Percentiles rank a stretch among this genome's conserved stretches.
These are phyloP conservation scores for Vicia faba DNA, from an alignment of 306 rosid species.

Conservation along the genomic window DNA sequence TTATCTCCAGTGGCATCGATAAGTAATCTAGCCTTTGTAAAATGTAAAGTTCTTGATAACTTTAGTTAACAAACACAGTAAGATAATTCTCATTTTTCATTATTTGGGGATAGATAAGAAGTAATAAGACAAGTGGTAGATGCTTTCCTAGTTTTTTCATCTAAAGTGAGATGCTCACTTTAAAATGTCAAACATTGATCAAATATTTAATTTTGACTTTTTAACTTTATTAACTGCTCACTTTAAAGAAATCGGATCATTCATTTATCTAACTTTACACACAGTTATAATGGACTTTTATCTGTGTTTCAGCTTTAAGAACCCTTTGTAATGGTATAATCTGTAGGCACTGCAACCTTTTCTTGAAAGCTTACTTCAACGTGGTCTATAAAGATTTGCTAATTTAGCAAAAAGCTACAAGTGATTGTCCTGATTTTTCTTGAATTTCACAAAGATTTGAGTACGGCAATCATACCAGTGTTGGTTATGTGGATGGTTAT, in stretches of 20 bases:
- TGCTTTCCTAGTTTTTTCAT: slow-evolving; percentile 2
- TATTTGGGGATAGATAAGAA: slow-evolving; percentile 1
- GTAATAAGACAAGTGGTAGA: background rate
- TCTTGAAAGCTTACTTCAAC: slow-evolving; percentile 69
- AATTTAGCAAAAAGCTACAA: slow-evolving; percentile 60
- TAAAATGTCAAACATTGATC: background rate
- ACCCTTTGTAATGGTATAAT: slow-evolving; percentile 27
- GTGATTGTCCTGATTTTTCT: slow-evolving; percentile 39
- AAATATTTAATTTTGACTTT: background rate
- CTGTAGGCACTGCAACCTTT: slow-evolving; percentile 87
- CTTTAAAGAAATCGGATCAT: background rate
- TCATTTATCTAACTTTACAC: slow-evolving; percentile 25
- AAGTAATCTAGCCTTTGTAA: slow-evolving; percentile 40
- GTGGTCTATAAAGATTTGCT: slow-evolving; percentile 77
- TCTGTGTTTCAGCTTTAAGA: slow-evolving; percentile 2
- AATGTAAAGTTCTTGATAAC: background rate
- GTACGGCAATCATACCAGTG: slow-evolving; percentile 9
- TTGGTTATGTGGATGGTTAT: slow-evolving; percentile 2
- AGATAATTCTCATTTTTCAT: background rate
- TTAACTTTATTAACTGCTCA: background rate
- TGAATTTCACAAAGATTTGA: background rate
- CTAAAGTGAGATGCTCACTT: background rate
- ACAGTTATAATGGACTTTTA: background rate
- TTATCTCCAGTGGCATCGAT: slow-evolving; percentile 92
- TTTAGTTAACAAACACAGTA: slow-evolving; percentile 13